phyloP scores from a whole-genome alignment of 805 yeast species.

The Metahyphopichia silvanorum region DNA sequence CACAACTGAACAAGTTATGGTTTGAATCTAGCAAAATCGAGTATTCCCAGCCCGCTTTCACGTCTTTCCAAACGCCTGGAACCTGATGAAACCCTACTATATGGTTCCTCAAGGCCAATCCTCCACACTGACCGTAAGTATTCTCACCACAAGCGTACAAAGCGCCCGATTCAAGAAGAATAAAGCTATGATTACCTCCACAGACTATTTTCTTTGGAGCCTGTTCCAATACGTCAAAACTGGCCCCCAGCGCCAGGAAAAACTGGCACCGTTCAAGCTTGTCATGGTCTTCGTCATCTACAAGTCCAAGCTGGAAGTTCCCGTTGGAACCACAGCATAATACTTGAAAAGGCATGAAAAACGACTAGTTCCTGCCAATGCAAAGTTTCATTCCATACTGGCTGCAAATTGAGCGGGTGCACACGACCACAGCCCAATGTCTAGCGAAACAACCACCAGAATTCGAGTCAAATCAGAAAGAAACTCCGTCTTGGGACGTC shows the following conservation, averaged over 20 bases:
- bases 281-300: conserved; percentile 44
- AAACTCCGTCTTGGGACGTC: too few relatives aligned
- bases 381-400: too few relatives aligned
- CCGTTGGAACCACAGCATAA: conserved; percentile 86
- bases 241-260: too few relatives aligned
- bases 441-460: too few relatives aligned
- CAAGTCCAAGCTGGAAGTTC: conserved; percentile 65
- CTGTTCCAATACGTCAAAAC: conserved; percentile 5
- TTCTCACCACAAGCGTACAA: conserved; percentile 62
- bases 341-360: conserved; percentile 14
- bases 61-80: conserved; percentile 38
- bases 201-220: conserved; percentile 50
- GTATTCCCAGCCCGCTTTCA: conserved; percentile 81
- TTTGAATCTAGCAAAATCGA: conserved; percentile 45
- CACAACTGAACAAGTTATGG: conserved; percentile 49
- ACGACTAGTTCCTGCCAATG: too few relatives aligned
- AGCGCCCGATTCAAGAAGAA: conserved; percentile 52
- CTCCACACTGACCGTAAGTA: conserved; percentile 51
- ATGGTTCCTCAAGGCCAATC: conserved; percentile 1
- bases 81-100: conserved; percentile 13
- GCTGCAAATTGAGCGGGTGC: neutral
- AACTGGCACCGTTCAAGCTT: too few relatives aligned
- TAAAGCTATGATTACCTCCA: conserved; percentile 86
- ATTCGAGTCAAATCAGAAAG: too few relatives aligned
- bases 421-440: too few relatives aligned